Evolutionary conservation across 1,139 yeast genomes (phyloP), one percentile per base, ranked within the genome.

Genomic region (Debaryomyces singareniensis): DNA sequence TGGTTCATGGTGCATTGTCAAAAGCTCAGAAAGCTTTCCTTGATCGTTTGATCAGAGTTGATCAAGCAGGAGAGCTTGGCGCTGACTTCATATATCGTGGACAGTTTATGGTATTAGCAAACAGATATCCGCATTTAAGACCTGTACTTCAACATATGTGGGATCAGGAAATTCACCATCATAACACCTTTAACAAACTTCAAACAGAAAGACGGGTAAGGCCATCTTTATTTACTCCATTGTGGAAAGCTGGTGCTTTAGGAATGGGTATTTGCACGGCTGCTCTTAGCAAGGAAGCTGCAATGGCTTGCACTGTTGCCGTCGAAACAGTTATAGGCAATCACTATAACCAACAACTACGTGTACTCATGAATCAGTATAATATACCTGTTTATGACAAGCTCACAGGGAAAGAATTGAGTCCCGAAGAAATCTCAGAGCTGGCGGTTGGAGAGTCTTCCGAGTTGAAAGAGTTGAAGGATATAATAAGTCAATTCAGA

Each of bases 301-400:
- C 98, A 2, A 91, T 91, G 99, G 98, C 98, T 1, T 93, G 99
- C 51, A 91, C 99, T 0, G 97, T 89, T 37, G 98, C 98, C 0
- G 98, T 91, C 1, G 99, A 91, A 56, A 93, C 98, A 0, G 97
- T 93, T 2, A 93, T 91, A 54, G 99, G 98, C 2, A 84, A 85
- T 1, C 99, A 91, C 53, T 91, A 91, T 58, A 91, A 93, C 49
- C 78, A 80, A 38, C 99, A 91, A 54, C 62, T 91, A 39, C 65
- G 99, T 32, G 78, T 80, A 32, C 61, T 91, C 33, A 67, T 71
- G 58, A 77, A 75, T 43, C 80, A 78, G 40, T 78, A 66, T 41
- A 58, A 65, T 25, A 51, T 70, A 12, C 67, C 71, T 3, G 60
- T 66, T 4, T 47, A 55, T 25, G 75, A 71, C 34, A 68, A 69